Base-by-base conservation (phyloP, 108 stramenopile genomes). In the Cyclotella sp. region DNA sequence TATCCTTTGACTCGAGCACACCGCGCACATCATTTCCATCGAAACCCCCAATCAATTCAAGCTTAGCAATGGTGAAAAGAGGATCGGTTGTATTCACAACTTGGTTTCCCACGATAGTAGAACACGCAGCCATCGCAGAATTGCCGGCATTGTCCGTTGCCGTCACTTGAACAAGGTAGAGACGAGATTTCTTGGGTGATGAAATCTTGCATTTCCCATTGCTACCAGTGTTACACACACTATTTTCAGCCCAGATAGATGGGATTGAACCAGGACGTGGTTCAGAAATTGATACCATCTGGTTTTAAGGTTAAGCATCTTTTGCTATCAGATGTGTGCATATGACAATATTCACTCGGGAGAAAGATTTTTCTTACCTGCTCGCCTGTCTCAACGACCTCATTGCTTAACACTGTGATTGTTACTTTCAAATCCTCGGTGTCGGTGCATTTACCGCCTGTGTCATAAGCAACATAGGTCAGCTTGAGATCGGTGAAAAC, bases 191-290 rank as follows among this genome's bases (percentile, higher is more conserved):
- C 16, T 46, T 46, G 26, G 66, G 45, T 14, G 66, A 67, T 22
- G 66, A 67, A 18, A 67, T 51, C 45, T 67, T 67, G 66, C 66
- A 67, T 44, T 67, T 67, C 12, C 66, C 66, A 67, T 29, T 67
- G 9, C 4, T n/a, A 16, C 15, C 45, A 3, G 66, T 47, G 0
- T 45, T 34, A 44, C 66, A 67, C 14, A 24, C 24, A 29, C 12
- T 47, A 29, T 67, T 29, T 16, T 67, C 45, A 6, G 45, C 66
- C 43, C 43, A 67, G 3, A 67, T 34, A 14, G 66, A 47, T 47
- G 46, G 66, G 15, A 42, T 44, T 3, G 27, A 27, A 22, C 27
- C 28, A n/a, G 1, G 14, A 16, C 9, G 19, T 46, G 66, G 28
- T 16, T 44, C 22, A 4, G 66, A 67, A 51, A 67, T 67, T 16